A percentile compares a stretch with the other conserved stretches of the same genome.
Evolutionary conservation across 1,284 basidiomycete species (phyloP).

Genomic region (Peniophora sp.): DNA sequence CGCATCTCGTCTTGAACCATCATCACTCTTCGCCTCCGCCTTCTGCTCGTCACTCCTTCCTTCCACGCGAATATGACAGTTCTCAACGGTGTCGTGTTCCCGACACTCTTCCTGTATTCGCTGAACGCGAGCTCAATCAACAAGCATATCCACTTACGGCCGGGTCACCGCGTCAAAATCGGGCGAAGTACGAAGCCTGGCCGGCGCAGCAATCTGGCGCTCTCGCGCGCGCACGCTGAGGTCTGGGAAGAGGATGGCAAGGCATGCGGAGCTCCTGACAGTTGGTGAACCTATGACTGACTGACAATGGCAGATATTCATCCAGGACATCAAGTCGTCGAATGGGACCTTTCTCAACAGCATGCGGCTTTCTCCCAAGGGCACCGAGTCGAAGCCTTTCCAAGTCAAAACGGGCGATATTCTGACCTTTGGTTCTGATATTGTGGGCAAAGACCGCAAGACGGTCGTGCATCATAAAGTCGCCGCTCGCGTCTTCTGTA

Average conservation of each 20-base stretch:
- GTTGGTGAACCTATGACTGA: too few relatives aligned
- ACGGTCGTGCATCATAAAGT: conserved; percentile 98
- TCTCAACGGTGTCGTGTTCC: too few relatives aligned
- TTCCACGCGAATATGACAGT: too few relatives aligned
- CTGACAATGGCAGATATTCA: conserved; percentile 67
- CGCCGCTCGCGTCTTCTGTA: conserved; percentile 86
- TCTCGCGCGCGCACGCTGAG: conserved; percentile 94
- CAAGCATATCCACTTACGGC: too few relatives aligned
- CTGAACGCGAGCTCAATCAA: too few relatives aligned
- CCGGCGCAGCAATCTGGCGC: conserved; percentile 91
- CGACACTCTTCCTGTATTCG: too few relatives aligned
- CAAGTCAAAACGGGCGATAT: conserved; percentile 95
- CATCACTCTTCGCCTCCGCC: too few relatives aligned
- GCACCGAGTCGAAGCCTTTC: conserved; percentile 87
- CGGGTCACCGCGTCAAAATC: too few relatives aligned
- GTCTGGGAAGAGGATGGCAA: conserved; percentile 92
- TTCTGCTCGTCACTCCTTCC: too few relatives aligned
- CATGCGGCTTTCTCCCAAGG: conserved; percentile 85
- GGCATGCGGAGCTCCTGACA: conserved; percentile 36
- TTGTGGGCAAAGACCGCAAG: conserved; percentile 97
- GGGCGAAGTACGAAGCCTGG: conserved; percentile 93
- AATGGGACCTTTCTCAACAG: conserved; percentile 99
- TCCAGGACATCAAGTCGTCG: conserved; percentile 97
- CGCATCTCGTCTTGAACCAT: too few relatives aligned
- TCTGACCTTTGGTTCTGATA: conserved; percentile 98